Conservation (phyloP, 2,329 filamentous ascomycete species). For the Talaromyces atroroseus region DNA sequence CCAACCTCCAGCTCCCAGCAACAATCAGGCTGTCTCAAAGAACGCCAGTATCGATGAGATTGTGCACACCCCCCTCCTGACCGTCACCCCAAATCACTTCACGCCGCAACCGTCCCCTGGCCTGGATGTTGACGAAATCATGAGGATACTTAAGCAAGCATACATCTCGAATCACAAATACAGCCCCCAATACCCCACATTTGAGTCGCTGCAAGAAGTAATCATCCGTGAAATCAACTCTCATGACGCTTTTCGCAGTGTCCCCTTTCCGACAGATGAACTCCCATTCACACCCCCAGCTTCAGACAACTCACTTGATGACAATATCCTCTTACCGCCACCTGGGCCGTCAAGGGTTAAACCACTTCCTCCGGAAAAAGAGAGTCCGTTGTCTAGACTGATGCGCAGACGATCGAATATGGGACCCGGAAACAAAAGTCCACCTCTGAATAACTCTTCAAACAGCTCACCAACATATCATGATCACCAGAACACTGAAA, state of each 20-base stretch:
- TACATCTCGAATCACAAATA: constrained; percentile 26
- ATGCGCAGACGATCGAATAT: constrained; percentile 27
- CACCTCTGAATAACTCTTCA: neutral
- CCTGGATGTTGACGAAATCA: constrained; percentile 36
- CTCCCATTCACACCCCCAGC: constrained; percentile 30
- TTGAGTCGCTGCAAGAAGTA: constrained; percentile 38
- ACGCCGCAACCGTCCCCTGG: constrained; percentile 22
- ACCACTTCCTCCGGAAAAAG: constrained; percentile 25
- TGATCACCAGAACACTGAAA: neutral
- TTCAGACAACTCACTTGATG: constrained; percentile 22
- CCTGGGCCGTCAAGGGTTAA: constrained; percentile 14
- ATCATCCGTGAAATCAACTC: constrained; percentile 42
- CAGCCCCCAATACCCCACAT: constrained; percentile 29
- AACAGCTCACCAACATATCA: constrained; percentile 11
- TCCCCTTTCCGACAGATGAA: constrained; percentile 27
- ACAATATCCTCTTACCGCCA: constrained; percentile 10
- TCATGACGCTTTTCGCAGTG: constrained; percentile 36
- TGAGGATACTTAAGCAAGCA: constrained; percentile 38
- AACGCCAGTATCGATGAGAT: constrained; percentile 37
- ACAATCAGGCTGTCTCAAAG: constrained; percentile 19
- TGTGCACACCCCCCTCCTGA: constrained; percentile 36
- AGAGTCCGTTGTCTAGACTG: constrained; percentile 27
- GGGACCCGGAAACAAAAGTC: constrained; percentile 19
- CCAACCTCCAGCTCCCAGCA: constrained; percentile 30
- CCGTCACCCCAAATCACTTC: constrained; percentile 21